Evolutionary conservation across 176 grass and related monocot species (phyloP), one percentile per base, ranked within the genome.

Genomic region (Pharus latifolius): DNA sequence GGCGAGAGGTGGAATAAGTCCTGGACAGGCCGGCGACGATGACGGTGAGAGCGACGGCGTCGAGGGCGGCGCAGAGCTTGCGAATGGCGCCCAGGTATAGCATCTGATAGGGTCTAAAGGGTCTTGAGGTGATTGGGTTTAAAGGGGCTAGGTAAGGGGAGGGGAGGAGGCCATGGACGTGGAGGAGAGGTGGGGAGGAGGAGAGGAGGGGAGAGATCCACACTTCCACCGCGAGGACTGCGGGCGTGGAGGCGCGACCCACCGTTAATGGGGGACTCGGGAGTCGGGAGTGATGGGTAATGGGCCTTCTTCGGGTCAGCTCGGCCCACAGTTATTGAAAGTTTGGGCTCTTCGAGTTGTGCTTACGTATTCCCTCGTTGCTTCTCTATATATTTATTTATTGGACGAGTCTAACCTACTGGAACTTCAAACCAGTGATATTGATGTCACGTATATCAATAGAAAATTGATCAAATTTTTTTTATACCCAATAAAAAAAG

Each of bases 21-120:
- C 82, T 82, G 12, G 83, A 82, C 43, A 97, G 79, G 16, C 77
- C 73, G 35, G 93, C 93, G n/a, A 78, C 93, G 67, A 97, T 97
- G 31, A 80, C 49, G 60, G 94, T 88, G 72, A 97, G 82, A 37
- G 83, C 87, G 38, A 90, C 70, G n/a, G 86, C 89, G 83, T 92
- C 89, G 65, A 92, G 57, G 14, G 86, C 86, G 23, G 83, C 89
- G 71, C 86, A 92, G 79, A 92, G 82, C 67, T 80, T 89, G 58
- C 78, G 86, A 63, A 97, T 42, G 40, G 74, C 49, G 43, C 44
- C 50, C 29, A 92, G 45, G 51, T 81, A 88, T 35, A 90, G 77
- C 89, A 98, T 93, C 58, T 81, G 84, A 75, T 26, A 53, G 50
- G 22, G 18, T 22, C 6, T 54, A 18, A n/a, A n/a, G 8, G 59